Evolutionary conservation across 192 early-diverging fungal species (phyloP).

Genomic region (Entrophospora sp.): DNA sequence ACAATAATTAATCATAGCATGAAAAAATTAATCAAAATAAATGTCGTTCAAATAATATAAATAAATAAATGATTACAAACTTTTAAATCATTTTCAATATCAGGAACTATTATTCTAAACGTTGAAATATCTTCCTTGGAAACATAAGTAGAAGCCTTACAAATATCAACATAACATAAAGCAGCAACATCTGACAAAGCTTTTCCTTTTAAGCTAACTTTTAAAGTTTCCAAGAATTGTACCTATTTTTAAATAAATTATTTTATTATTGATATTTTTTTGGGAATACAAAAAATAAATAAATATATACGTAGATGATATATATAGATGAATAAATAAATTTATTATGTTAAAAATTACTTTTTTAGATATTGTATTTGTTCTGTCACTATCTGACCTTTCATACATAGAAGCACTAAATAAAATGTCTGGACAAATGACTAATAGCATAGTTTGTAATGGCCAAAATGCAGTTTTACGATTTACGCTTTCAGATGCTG

Average conservation of each 20-base stretch:
- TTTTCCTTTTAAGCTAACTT: slow-evolving; percentile 42
- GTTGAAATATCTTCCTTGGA: slow-evolving; percentile 52
- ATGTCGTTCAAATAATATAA: too few relatives aligned
- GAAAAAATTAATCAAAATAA: too few relatives aligned
- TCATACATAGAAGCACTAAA: slow-evolving; percentile 44
- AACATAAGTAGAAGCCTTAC: slow-evolving; percentile 62
- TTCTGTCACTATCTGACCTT: too few relatives aligned
- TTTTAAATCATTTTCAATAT: slow-evolving; percentile 70
- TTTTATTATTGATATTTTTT: too few relatives aligned
- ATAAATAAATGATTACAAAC: slow-evolving; percentile 26
- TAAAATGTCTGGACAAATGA: slow-evolving; percentile 78
- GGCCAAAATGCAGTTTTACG: slow-evolving; percentile 77
- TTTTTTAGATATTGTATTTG: background rate
- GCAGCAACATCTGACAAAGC: slow-evolving; percentile 57
- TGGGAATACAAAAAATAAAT: too few relatives aligned
- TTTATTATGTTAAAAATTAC: background rate
- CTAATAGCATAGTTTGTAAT: slow-evolving; percentile 73
- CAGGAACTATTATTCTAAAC: slow-evolving; percentile 53
- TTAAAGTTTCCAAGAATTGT: slow-evolving; percentile 45
- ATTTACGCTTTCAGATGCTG: slow-evolving; percentile 55
- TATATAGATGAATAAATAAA: background rate
- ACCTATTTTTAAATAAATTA: too few relatives aligned
- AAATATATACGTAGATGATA: too few relatives aligned
- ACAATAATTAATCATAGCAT: background rate
- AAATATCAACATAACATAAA: slow-evolving; percentile 68